Conservation (phyloP, 2,329 filamentous ascomycete genomes). For the Hyphodiscus sp. region DNA sequence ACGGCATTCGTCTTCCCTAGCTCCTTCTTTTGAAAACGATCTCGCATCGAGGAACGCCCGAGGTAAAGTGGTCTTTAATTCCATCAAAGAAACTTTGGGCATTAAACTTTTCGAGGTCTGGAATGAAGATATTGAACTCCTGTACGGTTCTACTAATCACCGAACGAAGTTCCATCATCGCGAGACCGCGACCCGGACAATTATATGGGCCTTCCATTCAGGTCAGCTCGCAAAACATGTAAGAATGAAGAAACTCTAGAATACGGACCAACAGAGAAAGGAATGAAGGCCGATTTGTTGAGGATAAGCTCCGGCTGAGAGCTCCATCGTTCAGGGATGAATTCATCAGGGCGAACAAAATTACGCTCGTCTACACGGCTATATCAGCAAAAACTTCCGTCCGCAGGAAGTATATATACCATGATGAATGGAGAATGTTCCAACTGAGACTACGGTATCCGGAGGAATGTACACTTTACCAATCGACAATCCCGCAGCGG, state of each 20-base stretch:
- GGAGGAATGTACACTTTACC: conserved; percentile 9
- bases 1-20: too few relatives aligned
- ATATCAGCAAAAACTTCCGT: too few relatives aligned
- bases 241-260: background rate
- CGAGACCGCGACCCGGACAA: conserved; percentile 29
- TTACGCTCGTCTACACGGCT: conserved; percentile 5
- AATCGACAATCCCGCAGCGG: conserved; percentile 27
- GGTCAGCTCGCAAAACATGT: background rate
- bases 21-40: too few relatives aligned
- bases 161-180: conserved; percentile 28
- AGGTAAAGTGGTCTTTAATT: background rate
- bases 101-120: background rate
- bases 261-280: conserved; percentile 21
- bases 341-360: conserved; percentile 17
- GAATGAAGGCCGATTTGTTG: conserved; percentile 25
- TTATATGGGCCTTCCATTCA: conserved; percentile 20
- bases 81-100: background rate
- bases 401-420: conserved; percentile 1
- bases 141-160: conserved; percentile 10
- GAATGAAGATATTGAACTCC: background rate
- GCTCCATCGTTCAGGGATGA: conserved; percentile 30
- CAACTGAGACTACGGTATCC: conserved; percentile 8
- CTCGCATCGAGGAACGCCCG: background rate
- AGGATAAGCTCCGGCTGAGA: conserved; percentile 14
- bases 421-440: conserved; percentile 10